Evolutionary conservation across 495 filamentous ascomycete species (phyloP), one percentile per base, ranked within the genome.

Genomic region (Penicillium canariense): DNA sequence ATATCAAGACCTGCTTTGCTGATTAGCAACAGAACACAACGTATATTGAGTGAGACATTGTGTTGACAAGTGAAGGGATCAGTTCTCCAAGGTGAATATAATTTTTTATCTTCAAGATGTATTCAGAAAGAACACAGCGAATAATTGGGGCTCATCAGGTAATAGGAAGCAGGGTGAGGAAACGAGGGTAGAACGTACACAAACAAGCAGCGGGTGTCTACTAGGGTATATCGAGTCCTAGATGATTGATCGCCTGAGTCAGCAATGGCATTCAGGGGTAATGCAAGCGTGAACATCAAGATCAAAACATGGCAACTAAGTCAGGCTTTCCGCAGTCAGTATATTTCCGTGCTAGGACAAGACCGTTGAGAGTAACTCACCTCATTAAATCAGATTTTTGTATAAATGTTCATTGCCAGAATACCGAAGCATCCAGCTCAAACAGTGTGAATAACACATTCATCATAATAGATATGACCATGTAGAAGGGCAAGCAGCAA

Each of bases 321-420:
- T 77, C 75, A 79, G 76, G 71, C 75, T 77, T 48, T 35, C 48
- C 36, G 44, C 25, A 43, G 73, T 84, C 66, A 86, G 82, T 67
- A 62, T 49, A 36, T n/a, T 17, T 20, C 28, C 8, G 18, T 9
- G 7, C 1, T 7, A 22, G 3, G 45, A n/a, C 35, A 4, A 8
- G 20, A 9, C 25, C 3, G 1, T 42, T 12, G 11, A 25, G 26
- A 10, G 15, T 10, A 18, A 77, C 81, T 74, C 77, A 92, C 88
- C 89, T 93, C 89, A 94, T 94, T 95, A 95, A 91, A 96, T 96
- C 91, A 96, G 91, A 96, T 87, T 94, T 93, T 90, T 86, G 78
- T 84, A 73, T 83, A 77, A 69, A 81, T 81, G 87, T 88, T 94
- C 91, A 95, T 86, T 72, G 79, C 85, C 84, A 64, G 73, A 77